Evolutionary conservation across 1,284 basidiomycete genomes (phyloP).

Genomic region (Trametes pubescens): DNA sequence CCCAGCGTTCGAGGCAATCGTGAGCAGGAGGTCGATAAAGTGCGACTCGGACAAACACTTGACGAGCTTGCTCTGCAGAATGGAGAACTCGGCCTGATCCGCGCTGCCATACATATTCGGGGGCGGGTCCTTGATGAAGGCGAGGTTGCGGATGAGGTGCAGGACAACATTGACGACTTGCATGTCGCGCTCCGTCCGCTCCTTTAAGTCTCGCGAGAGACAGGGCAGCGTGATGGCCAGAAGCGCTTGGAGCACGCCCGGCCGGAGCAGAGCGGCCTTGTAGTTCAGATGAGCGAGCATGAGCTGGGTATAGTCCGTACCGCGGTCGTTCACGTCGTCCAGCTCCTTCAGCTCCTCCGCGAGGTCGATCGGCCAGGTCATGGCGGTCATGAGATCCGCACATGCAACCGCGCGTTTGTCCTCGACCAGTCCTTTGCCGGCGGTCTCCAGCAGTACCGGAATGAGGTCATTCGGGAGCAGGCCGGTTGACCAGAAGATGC

Average conservation of each 20-base stretch:
- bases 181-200: constrained; percentile 80
- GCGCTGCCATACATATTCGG: constrained; percentile 72
- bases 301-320: constrained; percentile 88
- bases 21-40: constrained; percentile 81
- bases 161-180: constrained; percentile 91
- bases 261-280: constrained; percentile 79
- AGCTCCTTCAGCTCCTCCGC: constrained; percentile 92
- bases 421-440: constrained; percentile 78
- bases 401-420: constrained; percentile 88
- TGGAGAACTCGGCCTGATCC: constrained; percentile 79
- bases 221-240: constrained; percentile 77
- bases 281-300: constrained; percentile 84
- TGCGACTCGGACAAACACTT: constrained; percentile 76
- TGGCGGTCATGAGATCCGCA: constrained; percentile 89
- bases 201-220: constrained; percentile 65
- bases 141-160: constrained; percentile 89
- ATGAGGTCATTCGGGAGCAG: constrained; percentile 85
- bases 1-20: constrained; percentile 79
- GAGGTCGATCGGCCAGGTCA: constrained; percentile 98
- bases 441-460: constrained; percentile 83
- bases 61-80: constrained; percentile 82
- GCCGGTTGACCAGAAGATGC: constrained; percentile 87
- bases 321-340: constrained; percentile 77
- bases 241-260: constrained; percentile 72
- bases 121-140: constrained; percentile 87